phyloP scores from a whole-genome alignment of 768 basidiomycete species.

The Mycena leptocephala region DNA sequence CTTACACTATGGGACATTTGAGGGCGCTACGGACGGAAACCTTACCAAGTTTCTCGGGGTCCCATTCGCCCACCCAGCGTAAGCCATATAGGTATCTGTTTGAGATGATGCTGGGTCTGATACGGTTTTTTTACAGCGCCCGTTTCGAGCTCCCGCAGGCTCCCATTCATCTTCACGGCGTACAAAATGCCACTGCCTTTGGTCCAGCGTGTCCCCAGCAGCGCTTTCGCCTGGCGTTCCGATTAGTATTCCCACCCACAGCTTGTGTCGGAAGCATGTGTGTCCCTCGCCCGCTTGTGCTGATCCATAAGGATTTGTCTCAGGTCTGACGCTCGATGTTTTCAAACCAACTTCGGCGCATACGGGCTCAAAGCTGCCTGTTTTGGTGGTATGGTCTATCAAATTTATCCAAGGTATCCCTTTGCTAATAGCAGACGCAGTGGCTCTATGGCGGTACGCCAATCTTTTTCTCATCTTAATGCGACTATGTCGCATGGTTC shows the following conservation, averaged over 20 bases:
- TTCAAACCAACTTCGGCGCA: constrained; percentile 43
- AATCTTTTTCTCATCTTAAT: background rate
- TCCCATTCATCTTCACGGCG: background rate
- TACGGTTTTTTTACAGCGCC: background rate
- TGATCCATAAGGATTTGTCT: background rate
- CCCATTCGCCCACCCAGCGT: background rate
- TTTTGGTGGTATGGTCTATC: constrained; percentile 6
- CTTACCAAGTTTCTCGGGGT: background rate
- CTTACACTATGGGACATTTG: background rate
- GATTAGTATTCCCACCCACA: too few relatives aligned
- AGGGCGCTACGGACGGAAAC: background rate
- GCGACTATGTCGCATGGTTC: background rate
- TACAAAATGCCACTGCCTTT: background rate
- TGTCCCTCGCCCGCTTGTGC: background rate
- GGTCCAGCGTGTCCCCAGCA: background rate
- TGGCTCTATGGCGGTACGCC: constrained; percentile 51
- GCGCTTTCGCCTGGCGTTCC: too few relatives aligned
- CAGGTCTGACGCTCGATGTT: constrained; percentile 63
- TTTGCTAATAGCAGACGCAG: constrained; percentile 25
- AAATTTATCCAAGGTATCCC: background rate
- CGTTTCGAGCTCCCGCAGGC: background rate
- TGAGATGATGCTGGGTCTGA: background rate
- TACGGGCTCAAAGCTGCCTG: background rate
- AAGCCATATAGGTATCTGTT: background rate
- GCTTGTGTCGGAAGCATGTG: background rate